Percentiles rank a stretch among this genome's conserved stretches.
These are phyloP conservation scores for Stagonosporopsis rhizophila DNA, from an alignment of 2,329 filamentous ascomycete genomes.

Conservation along the genomic window DNA sequence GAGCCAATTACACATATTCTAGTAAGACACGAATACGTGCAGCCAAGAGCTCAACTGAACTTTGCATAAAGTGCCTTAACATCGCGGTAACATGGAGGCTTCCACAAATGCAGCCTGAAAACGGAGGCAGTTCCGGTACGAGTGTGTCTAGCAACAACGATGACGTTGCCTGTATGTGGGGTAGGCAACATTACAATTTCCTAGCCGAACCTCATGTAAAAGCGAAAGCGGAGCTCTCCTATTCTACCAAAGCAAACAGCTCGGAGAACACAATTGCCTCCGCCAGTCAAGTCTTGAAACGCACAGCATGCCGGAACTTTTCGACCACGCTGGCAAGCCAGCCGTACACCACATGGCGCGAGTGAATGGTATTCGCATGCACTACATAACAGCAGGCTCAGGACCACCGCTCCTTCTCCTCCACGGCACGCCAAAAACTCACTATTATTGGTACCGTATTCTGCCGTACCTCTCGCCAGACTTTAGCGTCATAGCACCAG, in stretches of 20 bases:
- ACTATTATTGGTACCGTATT: constrained; percentile 49
- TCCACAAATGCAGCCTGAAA: background rate
- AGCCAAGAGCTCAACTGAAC: background rate
- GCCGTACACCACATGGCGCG: constrained; percentile 28
- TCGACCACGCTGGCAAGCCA: constrained; percentile 25
- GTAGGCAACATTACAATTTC: background rate
- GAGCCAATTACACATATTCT: too few species aligned
- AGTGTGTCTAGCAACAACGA: background rate
- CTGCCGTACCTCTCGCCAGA: constrained; percentile 44
- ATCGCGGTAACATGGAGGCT: background rate
- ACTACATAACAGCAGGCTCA: constrained; percentile 31
- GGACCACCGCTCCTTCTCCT: constrained; percentile 29
- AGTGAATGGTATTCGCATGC: constrained; percentile 31
- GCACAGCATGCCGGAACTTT: constrained; percentile 27
- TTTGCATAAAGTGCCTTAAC: background rate
- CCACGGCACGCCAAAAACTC: constrained; percentile 32
- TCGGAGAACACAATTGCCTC: background rate
- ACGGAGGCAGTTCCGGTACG: constrained; percentile 2
- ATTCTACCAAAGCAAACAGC: background rate
- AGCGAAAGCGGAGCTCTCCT: too few species aligned
- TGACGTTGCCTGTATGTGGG: constrained; percentile 12
- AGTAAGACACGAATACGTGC: background rate
- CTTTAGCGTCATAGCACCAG: constrained; percentile 49
- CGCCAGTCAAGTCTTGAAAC: background rate
- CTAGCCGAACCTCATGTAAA: constrained; percentile 3